A percentile compares a stretch with the other conserved stretches of the same genome.
Conservation (phyloP, 306 rosid genomes). For the Carpinus viminea region DNA sequence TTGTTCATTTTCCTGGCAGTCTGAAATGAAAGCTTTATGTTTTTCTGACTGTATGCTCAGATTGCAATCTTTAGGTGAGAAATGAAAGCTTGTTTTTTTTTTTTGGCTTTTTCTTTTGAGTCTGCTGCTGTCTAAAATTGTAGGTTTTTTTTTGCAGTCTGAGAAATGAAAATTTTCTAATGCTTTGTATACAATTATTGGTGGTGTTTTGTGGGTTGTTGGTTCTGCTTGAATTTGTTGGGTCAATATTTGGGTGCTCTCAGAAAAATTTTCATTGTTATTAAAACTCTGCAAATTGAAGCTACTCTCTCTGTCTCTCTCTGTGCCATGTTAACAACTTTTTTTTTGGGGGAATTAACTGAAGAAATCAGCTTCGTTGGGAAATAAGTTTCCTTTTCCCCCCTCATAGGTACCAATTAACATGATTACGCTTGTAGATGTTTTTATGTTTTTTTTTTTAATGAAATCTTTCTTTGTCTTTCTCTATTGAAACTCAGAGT, state of each 20-base stretch:
- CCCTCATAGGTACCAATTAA: not conserved
- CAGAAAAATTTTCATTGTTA: not conserved
- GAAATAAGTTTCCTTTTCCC: not conserved
- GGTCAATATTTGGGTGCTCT: not conserved
- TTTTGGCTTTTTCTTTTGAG: not conserved
- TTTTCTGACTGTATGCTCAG: not conserved
- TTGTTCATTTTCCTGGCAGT: not conserved
- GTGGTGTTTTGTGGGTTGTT: not conserved
- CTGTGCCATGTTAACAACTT: conserved; percentile 9
- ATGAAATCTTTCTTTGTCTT: not conserved
- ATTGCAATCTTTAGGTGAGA: not conserved
- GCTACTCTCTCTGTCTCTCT: not conserved
- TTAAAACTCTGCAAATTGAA: conserved; percentile 25
- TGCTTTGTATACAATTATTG: not conserved
- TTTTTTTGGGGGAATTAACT: not conserved
- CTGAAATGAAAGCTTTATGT: not conserved
- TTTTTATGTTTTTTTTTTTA: not conserved
- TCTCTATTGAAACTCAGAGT: not conserved
- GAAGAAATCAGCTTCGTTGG: not conserved
- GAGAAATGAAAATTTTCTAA: not conserved
- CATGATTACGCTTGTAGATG: not conserved
- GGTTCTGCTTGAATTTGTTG: conserved; percentile 10
- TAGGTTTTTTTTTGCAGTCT: not conserved
- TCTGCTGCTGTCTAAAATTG: not conserved
- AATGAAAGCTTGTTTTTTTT: not conserved